A percentile compares a stretch with the other conserved stretches of the same genome.
These are phyloP conservation scores for Solanum etuberosum DNA, from an alignment of 257 asterid genomes.

Conservation along the genomic window DNA sequence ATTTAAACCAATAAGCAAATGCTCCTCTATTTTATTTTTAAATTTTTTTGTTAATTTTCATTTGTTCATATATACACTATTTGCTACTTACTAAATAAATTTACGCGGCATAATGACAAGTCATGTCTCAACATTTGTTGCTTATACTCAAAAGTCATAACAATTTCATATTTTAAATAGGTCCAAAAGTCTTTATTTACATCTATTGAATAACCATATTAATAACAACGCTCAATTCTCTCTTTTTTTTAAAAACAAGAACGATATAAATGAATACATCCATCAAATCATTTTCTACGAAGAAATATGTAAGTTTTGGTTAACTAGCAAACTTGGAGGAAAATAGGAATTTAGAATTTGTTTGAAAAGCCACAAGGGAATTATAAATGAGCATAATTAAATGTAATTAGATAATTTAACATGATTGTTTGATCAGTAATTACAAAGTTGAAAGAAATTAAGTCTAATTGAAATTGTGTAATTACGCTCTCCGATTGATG, in stretches of 20 bases:
- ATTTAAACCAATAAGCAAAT: background rate
- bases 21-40: background rate
- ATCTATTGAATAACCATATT: background rate
- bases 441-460: background rate
- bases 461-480: background rate
- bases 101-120: background rate
- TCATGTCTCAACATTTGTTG: background rate
- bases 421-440: background rate
- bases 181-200: background rate
- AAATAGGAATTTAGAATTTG: background rate
- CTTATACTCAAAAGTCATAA: background rate
- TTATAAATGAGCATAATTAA: too few relatives aligned
- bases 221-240: background rate
- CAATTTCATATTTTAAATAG: background rate
- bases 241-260: too few relatives aligned
- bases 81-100: background rate
- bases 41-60: too few relatives aligned
- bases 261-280: background rate
- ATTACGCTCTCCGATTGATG: background rate
- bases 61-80: background rate
- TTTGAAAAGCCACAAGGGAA: background rate
- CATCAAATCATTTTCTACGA: background rate
- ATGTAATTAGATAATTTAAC: too few relatives aligned
- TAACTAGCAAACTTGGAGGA: background rate
- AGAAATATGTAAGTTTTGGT: background rate